A percentile compares a stretch with the other conserved stretches of the same genome.
phyloP scores from a whole-genome alignment of 176 grass and related monocot genomes.

The Oryza meyeriana region DNA sequence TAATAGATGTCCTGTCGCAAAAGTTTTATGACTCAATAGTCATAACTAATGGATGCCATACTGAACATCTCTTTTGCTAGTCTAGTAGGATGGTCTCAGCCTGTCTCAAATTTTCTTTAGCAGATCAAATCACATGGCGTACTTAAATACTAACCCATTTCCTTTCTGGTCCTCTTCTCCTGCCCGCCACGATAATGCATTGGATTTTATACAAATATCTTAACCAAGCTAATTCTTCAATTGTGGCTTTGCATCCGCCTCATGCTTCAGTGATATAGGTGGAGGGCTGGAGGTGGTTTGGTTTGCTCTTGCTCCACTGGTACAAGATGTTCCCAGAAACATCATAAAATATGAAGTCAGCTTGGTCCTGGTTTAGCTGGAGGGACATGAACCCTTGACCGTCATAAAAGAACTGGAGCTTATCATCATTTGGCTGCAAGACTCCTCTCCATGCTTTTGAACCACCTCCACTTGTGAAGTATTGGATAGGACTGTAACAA shows the following conservation, averaged over 20 bases:
- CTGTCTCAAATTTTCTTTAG: constrained; percentile 16
- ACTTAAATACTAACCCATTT: constrained; percentile 18
- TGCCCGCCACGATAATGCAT: background rate
- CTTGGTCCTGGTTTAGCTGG: constrained; percentile 45
- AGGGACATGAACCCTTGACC: constrained; percentile 94
- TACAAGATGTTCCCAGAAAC: constrained; percentile 55
- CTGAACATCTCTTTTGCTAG: constrained; percentile 7
- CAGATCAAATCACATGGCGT: background rate
- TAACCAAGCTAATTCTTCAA: constrained; percentile 15
- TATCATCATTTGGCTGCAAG: constrained; percentile 59
- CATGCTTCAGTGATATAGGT: constrained; percentile 30
- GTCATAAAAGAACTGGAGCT: constrained; percentile 80
- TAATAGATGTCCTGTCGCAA: background rate
- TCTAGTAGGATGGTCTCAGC: background rate
- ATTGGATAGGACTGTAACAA: constrained; percentile 63
- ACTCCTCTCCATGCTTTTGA: constrained; percentile 84
- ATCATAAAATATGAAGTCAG: constrained; percentile 66
- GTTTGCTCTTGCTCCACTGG: constrained; percentile 47
- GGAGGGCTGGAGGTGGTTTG: constrained; percentile 20
- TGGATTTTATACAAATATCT: constrained; percentile 20
- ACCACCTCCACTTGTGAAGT: constrained; percentile 83
- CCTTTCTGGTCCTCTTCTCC: background rate
- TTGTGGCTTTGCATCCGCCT: constrained; percentile 10
- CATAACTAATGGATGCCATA: background rate
- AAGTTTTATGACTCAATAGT: background rate